Evolutionary conservation across 192 early-diverging fungal genomes (phyloP).

Genomic region (Coemansia sp.): DNA sequence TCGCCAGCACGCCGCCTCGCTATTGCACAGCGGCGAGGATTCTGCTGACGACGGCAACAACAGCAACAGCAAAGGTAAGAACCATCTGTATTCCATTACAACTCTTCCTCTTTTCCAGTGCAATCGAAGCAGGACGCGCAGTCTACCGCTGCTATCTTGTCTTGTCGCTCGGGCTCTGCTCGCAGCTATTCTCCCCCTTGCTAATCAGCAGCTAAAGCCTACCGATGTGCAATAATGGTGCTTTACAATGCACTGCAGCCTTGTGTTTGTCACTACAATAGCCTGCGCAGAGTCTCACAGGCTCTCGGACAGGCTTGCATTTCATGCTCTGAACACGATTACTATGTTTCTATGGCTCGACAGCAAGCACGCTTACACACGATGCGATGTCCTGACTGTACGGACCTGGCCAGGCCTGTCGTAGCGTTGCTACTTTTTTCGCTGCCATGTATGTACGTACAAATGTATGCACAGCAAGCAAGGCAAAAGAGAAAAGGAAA

Average conservation of each 20-base stretch:
- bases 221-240: not conserved
- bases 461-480: constrained; percentile 19
- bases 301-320: not conserved
- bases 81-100: not conserved
- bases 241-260: not conserved
- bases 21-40: constrained; percentile 34
- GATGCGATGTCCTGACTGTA: no score
- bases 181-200: not conserved
- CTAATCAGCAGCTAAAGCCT: not conserved
- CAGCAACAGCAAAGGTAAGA: constrained; percentile 22
- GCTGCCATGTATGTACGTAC: not conserved
- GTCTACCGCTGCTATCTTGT: not conserved
- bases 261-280: not conserved
- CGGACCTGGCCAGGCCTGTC: not conserved
- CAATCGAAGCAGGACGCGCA: not conserved
- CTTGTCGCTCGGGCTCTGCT: not conserved
- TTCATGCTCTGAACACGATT: no score
- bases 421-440: not conserved
- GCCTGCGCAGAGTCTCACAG: not conserved
- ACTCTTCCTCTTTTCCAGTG: not conserved
- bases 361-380: no score
- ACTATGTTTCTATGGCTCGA: no score
- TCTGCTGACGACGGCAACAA: constrained; percentile 27
- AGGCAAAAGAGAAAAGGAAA: constrained; percentile 14
- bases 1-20: constrained; percentile 43